A percentile compares a stretch with the other conserved stretches of the same genome.
phyloP scores from a whole-genome alignment of 2,329 filamentous ascomycete species.

The Tolypocladium pustulatum region DNA sequence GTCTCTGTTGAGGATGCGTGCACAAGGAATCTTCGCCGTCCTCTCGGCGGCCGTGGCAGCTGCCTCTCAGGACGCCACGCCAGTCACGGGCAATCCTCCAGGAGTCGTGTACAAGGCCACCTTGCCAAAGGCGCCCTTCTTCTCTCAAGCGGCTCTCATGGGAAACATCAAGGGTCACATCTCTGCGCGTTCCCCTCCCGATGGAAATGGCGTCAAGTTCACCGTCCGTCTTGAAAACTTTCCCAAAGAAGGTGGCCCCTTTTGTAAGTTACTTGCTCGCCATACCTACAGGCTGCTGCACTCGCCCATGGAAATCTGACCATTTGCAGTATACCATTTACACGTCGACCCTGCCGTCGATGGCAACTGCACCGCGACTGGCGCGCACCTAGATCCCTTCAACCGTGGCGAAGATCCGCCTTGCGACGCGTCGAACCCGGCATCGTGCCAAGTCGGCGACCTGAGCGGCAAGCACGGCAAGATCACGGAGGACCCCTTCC shows the following conservation, averaged over 20 bases:
- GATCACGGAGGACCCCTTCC: constrained; percentile 40
- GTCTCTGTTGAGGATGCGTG: not conserved
- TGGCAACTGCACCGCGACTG: constrained; percentile 62
- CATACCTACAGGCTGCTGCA: not conserved
- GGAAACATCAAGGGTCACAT: constrained; percentile 35
- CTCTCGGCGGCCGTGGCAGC: constrained; percentile 16
- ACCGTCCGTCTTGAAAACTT: constrained; percentile 47
- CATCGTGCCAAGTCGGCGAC: constrained; percentile 68
- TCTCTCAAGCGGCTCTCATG: constrained; percentile 31
- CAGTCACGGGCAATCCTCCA: constrained; percentile 44
- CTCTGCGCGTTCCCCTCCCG: constrained; percentile 30
- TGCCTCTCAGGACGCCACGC: constrained; percentile 32
- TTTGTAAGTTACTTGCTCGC: constrained; percentile 35
- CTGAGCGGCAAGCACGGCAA: constrained; percentile 63
- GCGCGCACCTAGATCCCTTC: constrained; percentile 62
- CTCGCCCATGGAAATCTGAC: not conserved
- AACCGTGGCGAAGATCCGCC: constrained; percentile 48
- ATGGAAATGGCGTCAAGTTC: constrained; percentile 45
- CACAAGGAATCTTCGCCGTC: constrained; percentile 8
- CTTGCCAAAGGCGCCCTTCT: constrained; percentile 43
- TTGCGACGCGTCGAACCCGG: constrained; percentile 46
- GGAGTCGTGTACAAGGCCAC: constrained; percentile 43
- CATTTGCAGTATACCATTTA: constrained; percentile 55
- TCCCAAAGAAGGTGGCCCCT: constrained; percentile 45
- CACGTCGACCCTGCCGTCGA: constrained; percentile 50